Evolutionary conservation across 2,329 filamentous ascomycete species (phyloP), one percentile per base, ranked within the genome.

Genomic region (Plectosphaerella plurivora): DNA sequence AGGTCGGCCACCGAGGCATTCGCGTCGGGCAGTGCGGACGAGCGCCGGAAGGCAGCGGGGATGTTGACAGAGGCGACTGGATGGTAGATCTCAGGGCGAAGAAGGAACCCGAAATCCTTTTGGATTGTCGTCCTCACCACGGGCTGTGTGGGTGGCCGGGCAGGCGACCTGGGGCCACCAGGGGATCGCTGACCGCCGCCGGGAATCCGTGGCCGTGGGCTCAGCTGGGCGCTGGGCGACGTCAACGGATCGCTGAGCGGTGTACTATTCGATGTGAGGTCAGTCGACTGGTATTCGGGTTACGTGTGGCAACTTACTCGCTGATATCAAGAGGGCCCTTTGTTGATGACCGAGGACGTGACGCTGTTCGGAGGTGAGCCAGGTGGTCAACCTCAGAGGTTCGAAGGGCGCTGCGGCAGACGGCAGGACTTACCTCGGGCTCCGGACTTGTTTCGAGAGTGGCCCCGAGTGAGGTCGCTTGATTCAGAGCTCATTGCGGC

Each of bases 1-100:
- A 97, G 82, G 2, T 79, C 77, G 16, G 83, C 73, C 28, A 97
- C 79, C 0, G 88, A 75, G 1, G 87, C 83, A 25, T 82, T 78
- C 0, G 83, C 72, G 1, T 76, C 67, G 1, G 89, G 86, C 57
- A 86, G 82, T 55, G 85, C 77, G 18, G 83, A 68, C 0, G 89
- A 81, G 57, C 82, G 81, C 55, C 89, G 83, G 67, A 96, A 93
- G 3, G 90, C 72, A 0, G 74, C 63, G 0, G 84, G 82, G 12
- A 85, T 69, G 56, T 78, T 76, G 45, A 83, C 77, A 15, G 79
- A 80, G 1, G 87, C 85, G 22, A 97, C 76, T 2, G 87, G 84
- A 65, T 96, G 92, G 73, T 93, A 97, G 52, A 92, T 87, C 57
- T 90, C 83, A 3, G 89, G 86, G 18, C 86, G 83, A 11, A 94